Conservation (phyloP, 1,284 basidiomycete species). For the Pseudozyma thailandica region DNA sequence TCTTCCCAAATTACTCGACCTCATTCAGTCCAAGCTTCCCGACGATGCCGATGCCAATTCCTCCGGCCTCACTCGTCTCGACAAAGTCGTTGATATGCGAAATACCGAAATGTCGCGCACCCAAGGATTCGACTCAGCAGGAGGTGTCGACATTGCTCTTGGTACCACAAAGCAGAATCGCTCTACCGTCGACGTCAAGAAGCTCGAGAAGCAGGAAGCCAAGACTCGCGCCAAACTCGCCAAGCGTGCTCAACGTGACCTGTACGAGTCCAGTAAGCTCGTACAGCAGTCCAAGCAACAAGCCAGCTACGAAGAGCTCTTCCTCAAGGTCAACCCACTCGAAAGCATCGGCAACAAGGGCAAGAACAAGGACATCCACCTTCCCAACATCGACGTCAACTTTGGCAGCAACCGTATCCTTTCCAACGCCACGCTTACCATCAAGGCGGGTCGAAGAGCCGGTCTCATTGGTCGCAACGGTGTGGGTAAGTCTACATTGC, state of each 20-base stretch:
- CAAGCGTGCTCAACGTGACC: conserved; percentile 81
- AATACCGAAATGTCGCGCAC: conserved; percentile 72
- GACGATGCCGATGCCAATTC: conserved; percentile 64
- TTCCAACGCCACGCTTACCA: conserved; percentile 71
- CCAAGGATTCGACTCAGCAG: conserved; percentile 63
- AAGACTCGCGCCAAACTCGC: conserved; percentile 98
- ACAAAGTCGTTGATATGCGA: conserved; percentile 95
- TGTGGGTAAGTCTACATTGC: conserved; percentile 94
- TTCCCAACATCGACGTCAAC: conserved; percentile 84
- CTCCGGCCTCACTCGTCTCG: conserved; percentile 72
- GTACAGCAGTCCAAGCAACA: conserved; percentile 92
- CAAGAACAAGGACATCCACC: conserved; percentile 80
- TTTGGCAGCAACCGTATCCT: conserved; percentile 88
- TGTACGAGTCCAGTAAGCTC: conserved; percentile 95
- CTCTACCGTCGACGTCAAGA: conserved; percentile 97
- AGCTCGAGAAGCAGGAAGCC: conserved; percentile 97
- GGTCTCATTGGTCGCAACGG: conserved; percentile 76
- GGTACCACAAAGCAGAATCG: conserved; percentile 93
- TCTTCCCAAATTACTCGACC: conserved; percentile 50
- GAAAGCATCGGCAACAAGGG: conserved; percentile 83
- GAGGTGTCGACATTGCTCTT: conserved; percentile 78
- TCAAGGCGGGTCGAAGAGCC: conserved; percentile 61
- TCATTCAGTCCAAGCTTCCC: conserved; percentile 59
- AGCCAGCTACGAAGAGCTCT: conserved; percentile 96
- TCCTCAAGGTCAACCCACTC: conserved; percentile 98